Evolutionary conservation across 169 alveolate species (phyloP), one percentile per base, ranked within the genome.

Genomic region (Cryptosporidium parvum): DNA sequence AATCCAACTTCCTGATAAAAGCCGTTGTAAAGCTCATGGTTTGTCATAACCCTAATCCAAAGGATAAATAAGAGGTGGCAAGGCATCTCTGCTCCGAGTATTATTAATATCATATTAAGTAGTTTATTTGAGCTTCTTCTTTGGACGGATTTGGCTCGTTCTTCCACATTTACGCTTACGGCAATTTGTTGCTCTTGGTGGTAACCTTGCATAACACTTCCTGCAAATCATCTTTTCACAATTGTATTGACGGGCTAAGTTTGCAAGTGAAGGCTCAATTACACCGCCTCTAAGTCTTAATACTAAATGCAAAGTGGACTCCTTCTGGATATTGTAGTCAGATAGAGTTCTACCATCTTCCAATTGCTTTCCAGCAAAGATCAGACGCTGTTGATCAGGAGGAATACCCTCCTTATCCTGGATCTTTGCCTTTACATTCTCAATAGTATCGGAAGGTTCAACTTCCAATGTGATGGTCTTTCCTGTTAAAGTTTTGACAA

Each of bases 91-190:
- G 72, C 29, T 37, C 31, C 42, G 48, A 31, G 48, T 35, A n/a
- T 29, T 23, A 65, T 14, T 7, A 65, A 65, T 65, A 26, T 35
- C 48, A 33, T 2, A 14, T 18, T 12, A 39, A 35, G 31, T 35
- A 21, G 91, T 75, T 95, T 94, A 80, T 97, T 97, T 98, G 85
- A 98, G 97, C 97, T 98, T 98, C 98, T 99, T 98, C 99, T 98
- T 98, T 91, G 99, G 98, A 92, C 99, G 95, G 93, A 99, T 95
- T 94, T 98, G 97, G 94, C 97, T 96, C 95, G 98, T 95, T 95
- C 99, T 99, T 48, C 99, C 99, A 94, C 99, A 98, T 97, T 97
- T 98, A 96, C 98, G 98, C 97, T 99, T 99, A 92, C 99, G 98
- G 98, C 99, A 99, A 96, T 99, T 99, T 91, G 98, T 97, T 52